Conservation (phyloP, 83 land plant genomes). For the Picea abies region DNA sequence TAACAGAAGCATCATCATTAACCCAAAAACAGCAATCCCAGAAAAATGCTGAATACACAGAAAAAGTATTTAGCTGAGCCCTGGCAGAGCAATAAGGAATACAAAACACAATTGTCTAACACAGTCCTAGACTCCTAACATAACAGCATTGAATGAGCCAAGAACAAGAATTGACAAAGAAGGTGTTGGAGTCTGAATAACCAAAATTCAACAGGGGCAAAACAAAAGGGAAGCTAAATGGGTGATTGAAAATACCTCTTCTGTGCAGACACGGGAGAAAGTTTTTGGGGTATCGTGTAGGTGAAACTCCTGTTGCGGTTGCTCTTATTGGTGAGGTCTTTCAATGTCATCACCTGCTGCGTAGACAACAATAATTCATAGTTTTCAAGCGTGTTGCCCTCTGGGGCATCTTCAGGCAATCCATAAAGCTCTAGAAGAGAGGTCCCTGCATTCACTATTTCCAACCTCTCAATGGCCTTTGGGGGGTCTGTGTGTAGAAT, state of each 20-base stretch:
- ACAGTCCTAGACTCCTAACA: too few species aligned
- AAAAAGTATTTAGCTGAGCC: not conserved
- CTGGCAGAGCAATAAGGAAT: not conserved
- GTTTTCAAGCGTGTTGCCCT: not conserved
- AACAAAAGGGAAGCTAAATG: not conserved
- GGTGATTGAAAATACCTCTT: slow-evolving; percentile 21
- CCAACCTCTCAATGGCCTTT: slow-evolving; percentile 20
- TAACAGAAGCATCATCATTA: too few species aligned
- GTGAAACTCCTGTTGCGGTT: slow-evolving; percentile 33
- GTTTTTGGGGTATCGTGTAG: slow-evolving; percentile 31
- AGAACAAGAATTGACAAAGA: not conserved
- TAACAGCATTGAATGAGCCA: too few species aligned
- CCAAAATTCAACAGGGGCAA: not conserved
- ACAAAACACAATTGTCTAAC: not conserved
- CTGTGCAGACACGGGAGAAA: slow-evolving; percentile 28
- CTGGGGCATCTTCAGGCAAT: slow-evolving; percentile 17
- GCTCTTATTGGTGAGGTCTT: slow-evolving; percentile 33
- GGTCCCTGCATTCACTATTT: slow-evolving; percentile 42
- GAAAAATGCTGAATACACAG: too few species aligned
- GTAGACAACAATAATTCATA: slow-evolving; percentile 34
- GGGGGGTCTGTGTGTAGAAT: slow-evolving; percentile 29
- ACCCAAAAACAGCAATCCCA: too few species aligned
- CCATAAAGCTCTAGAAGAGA: slow-evolving; percentile 39
- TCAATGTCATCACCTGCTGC: slow-evolving; percentile 44
- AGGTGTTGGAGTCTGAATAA: too few species aligned